Conservation (phyloP, 768 basidiomycete species). For the Lactifluus piperatus region DNA sequence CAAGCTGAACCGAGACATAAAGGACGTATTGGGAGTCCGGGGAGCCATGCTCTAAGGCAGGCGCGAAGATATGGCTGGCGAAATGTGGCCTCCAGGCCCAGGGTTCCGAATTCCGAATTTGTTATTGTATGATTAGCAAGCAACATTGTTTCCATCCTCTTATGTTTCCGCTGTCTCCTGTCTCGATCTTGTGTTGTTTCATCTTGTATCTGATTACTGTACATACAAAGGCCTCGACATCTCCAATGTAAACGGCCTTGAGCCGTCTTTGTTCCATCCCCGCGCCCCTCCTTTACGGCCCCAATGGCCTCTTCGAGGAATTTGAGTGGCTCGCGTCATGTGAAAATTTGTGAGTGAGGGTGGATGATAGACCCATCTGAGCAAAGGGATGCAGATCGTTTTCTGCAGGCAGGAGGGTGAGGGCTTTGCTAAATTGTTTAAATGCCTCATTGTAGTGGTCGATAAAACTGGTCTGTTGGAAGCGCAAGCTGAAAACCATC, state of each 20-base stretch:
- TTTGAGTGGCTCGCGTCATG: neutral
- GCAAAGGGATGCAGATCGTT: neutral
- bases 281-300: too few species aligned
- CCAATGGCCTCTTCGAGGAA: slow-evolving; percentile 4
- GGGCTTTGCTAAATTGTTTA: neutral
- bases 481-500: neutral
- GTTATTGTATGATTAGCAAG: too few species aligned
- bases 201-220: too few species aligned
- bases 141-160: too few species aligned
- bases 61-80: too few species aligned
- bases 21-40: neutral
- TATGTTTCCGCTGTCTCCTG: too few species aligned
- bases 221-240: too few species aligned
- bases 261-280: too few species aligned
- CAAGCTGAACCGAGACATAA: slow-evolving; percentile 6
- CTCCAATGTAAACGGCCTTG: too few species aligned
- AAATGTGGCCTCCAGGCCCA: too few species aligned
- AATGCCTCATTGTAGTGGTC: neutral
- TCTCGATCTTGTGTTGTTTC: too few species aligned
- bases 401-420: neutral
- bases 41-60: neutral
- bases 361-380: neutral
- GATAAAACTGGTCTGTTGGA: slow-evolving; percentile 5
- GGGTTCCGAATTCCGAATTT: too few species aligned
- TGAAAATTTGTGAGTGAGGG: neutral